Conservation (phyloP, 352 stramenopile genomes). For the Phytophthora macrochlamydospora region DNA sequence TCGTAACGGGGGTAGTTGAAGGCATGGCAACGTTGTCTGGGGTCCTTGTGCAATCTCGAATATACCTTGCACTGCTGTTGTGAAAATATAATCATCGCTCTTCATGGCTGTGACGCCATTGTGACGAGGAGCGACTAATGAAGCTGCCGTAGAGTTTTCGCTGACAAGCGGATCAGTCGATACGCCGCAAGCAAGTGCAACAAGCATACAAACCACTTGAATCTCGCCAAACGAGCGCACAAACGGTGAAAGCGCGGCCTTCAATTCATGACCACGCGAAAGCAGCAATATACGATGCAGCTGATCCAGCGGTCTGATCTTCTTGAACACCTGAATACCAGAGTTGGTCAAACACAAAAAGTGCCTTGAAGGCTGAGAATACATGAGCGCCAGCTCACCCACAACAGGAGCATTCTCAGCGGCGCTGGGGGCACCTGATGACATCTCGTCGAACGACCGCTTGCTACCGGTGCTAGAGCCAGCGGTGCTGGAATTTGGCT, state of each 20-base stretch:
- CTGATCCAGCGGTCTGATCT: constrained; percentile 89
- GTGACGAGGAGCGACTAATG: constrained; percentile 49
- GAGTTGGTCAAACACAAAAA: constrained; percentile 87
- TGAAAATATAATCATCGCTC: constrained; percentile 83
- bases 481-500: constrained; percentile 14
- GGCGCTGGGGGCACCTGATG: constrained; percentile 31
- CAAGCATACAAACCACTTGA: constrained; percentile 90
- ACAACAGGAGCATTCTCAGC: constrained; percentile 29
- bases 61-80: constrained; percentile 77
- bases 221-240: constrained; percentile 84
- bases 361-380: constrained; percentile 77
- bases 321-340: constrained; percentile 91
- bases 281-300: constrained; percentile 79
- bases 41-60: constrained; percentile 79
- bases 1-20: constrained; percentile 22
- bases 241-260: constrained; percentile 70
- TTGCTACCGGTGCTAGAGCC: constrained; percentile 44
- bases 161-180: constrained; percentile 74
- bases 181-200: constrained; percentile 86
- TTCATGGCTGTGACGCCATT: constrained; percentile 45
- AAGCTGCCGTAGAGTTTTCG: constrained; percentile 58
- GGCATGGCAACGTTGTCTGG: constrained; percentile 41
- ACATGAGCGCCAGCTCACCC: constrained; percentile 86
- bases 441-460: constrained; percentile 83
- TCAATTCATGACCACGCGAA: constrained; percentile 70